These are phyloP conservation scores for Stentor roeselii DNA, from an alignment of 73 alveolate species.

Conservation along the genomic window DNA sequence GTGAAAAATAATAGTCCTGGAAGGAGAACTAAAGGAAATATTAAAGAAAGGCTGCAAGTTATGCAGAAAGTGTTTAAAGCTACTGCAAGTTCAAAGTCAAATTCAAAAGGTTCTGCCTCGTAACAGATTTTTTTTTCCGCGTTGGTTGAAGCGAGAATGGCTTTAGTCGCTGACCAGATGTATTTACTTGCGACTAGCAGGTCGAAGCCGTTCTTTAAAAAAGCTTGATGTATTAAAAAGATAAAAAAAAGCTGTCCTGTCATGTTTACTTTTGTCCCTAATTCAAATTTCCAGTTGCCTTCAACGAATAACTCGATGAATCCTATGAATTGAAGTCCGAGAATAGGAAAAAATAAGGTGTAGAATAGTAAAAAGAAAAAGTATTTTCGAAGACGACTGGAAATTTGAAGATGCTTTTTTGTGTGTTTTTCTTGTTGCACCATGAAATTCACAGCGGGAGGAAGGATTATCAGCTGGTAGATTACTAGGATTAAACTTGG, in stretches of 20 bases:
- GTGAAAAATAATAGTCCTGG: not conserved
- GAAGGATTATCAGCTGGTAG: not conserved
- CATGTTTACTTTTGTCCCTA: not conserved
- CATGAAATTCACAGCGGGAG: not conserved
- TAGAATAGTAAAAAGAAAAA: not conserved
- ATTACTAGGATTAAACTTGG: not conserved
- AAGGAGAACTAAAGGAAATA: not conserved
- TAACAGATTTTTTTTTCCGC: not conserved
- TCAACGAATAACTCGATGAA: not conserved
- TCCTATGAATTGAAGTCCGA: not conserved
- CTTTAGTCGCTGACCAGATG: not conserved
- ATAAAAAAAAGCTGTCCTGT: not conserved
- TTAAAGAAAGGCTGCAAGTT: not conserved
- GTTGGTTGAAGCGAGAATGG: not conserved
- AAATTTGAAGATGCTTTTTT: not conserved
- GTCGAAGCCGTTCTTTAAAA: conserved; percentile 1
- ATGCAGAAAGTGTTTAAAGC: not conserved
- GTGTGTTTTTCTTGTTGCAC: not conserved
- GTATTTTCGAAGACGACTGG: conserved; percentile 11
- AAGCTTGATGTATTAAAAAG: conserved; percentile 12
- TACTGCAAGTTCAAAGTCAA: not conserved
- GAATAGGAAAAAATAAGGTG: not conserved
- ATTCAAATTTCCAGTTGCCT: not conserved
- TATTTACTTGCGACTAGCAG: not conserved
- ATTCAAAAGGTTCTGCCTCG: conserved; percentile 1